Base-by-base conservation (phyloP, 2,329 filamentous ascomycete species). In the Orbilia blumenaviensis region DNA sequence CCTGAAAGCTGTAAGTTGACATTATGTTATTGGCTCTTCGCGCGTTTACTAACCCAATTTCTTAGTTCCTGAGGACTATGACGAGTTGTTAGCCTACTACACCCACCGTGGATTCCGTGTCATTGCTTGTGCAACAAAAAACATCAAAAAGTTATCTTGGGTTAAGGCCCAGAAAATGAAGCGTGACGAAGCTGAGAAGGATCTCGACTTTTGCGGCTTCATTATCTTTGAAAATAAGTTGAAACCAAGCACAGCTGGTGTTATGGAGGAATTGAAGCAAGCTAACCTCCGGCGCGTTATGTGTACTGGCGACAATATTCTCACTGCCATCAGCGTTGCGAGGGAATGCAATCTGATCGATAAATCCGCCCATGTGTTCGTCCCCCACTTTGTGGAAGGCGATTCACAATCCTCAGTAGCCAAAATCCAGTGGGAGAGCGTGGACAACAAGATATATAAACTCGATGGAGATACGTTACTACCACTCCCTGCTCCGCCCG, bases 141-240 rank as follows among this genome's bases (percentile, higher is more conserved):
- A 95, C 81, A 88, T 98, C 62, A 88, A 89, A 68, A 95, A 93
- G 81, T 86, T 98, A 32, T 96, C 91, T 80, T 97, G 93, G 94
- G 89, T 97, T 66, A 96, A 96, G 82, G 90, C 94, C 5, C 93
- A 98, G 81, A 97, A 96, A 84, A 94, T 98, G 90, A 91, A 89
- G 79, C 90, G 95, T 29, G 85, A 89, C 41, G 92, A 97, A 63
- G 94, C 92, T 7, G 95, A 99, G 83, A 91, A 88, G 2, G 86
- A 89, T 32, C 87, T 99, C 9, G 89, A 94, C 50, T 98, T 99
- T 81, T 87, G 94, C 36, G 95, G 95, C 3, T 99, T 99, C 84
- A 98, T 99, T 81, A 91, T 99, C 64, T 99, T 99, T 80, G 95
- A 99, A 84, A 99, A 99, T 84, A 99, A 99, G 84, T 85, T 99